phyloP scores from a whole-genome alignment of 208 protist genomes.

The Crithidia expoeki region DNA sequence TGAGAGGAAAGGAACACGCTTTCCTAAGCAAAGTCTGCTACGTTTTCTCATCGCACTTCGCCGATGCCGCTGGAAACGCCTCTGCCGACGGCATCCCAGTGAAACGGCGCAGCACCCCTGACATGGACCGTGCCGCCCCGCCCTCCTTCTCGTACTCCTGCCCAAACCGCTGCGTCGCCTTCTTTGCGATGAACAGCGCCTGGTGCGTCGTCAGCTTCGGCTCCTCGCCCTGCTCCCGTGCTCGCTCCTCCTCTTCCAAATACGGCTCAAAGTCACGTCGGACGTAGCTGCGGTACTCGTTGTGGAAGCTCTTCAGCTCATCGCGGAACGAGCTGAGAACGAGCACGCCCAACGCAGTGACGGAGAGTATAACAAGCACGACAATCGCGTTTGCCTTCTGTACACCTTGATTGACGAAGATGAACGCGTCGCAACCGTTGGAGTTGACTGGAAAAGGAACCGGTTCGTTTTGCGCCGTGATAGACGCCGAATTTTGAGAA shows the following conservation, averaged over 20 bases:
- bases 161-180: slow-evolving; percentile 60
- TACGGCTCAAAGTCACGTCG: slow-evolving; percentile 45
- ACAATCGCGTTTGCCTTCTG: slow-evolving; percentile 35
- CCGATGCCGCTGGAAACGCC: background rate
- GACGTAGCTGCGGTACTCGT: slow-evolving; percentile 34
- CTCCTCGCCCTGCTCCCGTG: slow-evolving; percentile 17
- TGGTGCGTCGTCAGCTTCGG: slow-evolving; percentile 41
- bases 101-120: slow-evolving; percentile 17
- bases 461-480: slow-evolving; percentile 15
- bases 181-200: slow-evolving; percentile 64
- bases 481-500: background rate
- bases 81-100: background rate
- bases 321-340: slow-evolving; percentile 52
- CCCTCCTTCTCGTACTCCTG: slow-evolving; percentile 51
- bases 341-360: slow-evolving; percentile 40
- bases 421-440: slow-evolving; percentile 47
- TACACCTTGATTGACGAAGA: slow-evolving; percentile 45
- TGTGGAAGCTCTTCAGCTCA: slow-evolving; percentile 35
- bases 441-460: slow-evolving; percentile 63
- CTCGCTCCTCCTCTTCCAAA: slow-evolving; percentile 31
- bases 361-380: slow-evolving; percentile 31
- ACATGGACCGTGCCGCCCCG: slow-evolving; percentile 36
- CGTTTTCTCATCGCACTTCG: too few species aligned
- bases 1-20: background rate
- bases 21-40: background rate